A percentile compares a stretch with the other conserved stretches of the same genome.
These are phyloP conservation scores for Nannizziopsis arthrosporioides DNA, from an alignment of 2,329 filamentous ascomycete species.

Conservation along the genomic window DNA sequence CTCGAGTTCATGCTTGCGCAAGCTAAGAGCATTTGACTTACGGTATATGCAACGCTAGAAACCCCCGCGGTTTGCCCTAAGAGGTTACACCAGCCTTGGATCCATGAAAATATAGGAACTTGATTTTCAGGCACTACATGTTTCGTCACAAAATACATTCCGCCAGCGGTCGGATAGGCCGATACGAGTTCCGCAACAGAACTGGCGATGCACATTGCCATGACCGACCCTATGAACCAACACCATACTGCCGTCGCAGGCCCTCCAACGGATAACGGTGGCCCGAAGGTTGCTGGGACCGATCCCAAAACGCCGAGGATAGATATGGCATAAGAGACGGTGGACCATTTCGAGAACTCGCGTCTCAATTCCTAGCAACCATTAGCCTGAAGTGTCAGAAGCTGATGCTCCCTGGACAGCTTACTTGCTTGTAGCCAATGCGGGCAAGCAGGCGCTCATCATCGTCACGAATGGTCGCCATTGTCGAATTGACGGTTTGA, in stretches of 20 bases:
- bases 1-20: slow-evolving; percentile 50
- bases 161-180: slow-evolving; percentile 54
- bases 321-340: slow-evolving; percentile 54
- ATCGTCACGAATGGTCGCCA: slow-evolving; percentile 41
- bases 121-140: slow-evolving; percentile 51
- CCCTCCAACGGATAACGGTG: slow-evolving; percentile 47
- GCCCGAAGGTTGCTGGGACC: slow-evolving; percentile 51
- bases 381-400: slow-evolving; percentile 16
- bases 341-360: slow-evolving; percentile 57
- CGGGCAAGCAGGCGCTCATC: slow-evolving; percentile 50
- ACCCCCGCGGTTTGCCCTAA: slow-evolving; percentile 53
- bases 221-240: slow-evolving; percentile 52
- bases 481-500: slow-evolving; percentile 16
- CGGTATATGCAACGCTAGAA: slow-evolving; percentile 51
- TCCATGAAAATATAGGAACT: slow-evolving; percentile 53
- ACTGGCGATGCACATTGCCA: slow-evolving; percentile 53
- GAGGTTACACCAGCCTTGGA: slow-evolving; percentile 57
- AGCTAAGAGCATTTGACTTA: slow-evolving; percentile 53
- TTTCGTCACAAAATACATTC: slow-evolving; percentile 59
- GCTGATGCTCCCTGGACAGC: neutral
- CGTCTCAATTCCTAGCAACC: slow-evolving; percentile 44
- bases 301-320: slow-evolving; percentile 55
- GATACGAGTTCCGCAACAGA: slow-evolving; percentile 56
- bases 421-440: slow-evolving; percentile 53
- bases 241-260: slow-evolving; percentile 55